Conservation (phyloP, 768 basidiomycete genomes). For the Boletus coccyginus region DNA sequence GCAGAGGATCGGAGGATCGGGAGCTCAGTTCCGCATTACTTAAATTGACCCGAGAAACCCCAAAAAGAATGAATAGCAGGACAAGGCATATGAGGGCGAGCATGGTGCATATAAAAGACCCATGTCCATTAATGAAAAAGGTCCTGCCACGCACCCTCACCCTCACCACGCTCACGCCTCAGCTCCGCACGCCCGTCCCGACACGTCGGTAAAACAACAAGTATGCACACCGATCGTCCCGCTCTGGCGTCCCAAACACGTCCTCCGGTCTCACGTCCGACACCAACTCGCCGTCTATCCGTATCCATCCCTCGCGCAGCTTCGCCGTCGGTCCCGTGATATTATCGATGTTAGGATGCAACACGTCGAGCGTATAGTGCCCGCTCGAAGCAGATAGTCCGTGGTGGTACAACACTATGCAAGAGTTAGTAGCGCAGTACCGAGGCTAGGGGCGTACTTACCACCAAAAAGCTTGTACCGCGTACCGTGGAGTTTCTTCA, state of each 20-base stretch:
- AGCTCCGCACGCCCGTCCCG: conserved; percentile 22
- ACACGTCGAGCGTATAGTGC: conserved; percentile 91
- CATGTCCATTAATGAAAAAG: not conserved
- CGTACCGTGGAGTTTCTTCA: conserved; percentile 44
- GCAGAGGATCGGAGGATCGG: no score
- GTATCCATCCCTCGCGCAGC: conserved; percentile 75
- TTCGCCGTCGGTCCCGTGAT: conserved; percentile 15
- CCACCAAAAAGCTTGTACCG: conserved; percentile 85
- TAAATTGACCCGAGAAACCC: no score
- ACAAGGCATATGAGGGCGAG: no score
- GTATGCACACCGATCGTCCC: conserved; percentile 77
- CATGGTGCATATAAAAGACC: not conserved
- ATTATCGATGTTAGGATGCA: conserved; percentile 66
- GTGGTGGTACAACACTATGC: conserved; percentile 86
- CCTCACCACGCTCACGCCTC: no score
- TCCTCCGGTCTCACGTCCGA: conserved; percentile 68
- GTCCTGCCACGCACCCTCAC: not conserved
- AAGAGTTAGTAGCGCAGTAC: not conserved
- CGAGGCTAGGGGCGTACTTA: conserved; percentile 30
- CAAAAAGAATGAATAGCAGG: no score
- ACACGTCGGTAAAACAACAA: conserved; percentile 80
- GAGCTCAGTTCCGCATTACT: no score
- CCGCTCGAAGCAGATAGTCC: conserved; percentile 88
- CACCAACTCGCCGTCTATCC: conserved; percentile 91
- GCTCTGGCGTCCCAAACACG: conserved; percentile 55